Evolutionary conservation across 306 rosid genomes (phyloP).

Genomic region (Alnus glutinosa): DNA sequence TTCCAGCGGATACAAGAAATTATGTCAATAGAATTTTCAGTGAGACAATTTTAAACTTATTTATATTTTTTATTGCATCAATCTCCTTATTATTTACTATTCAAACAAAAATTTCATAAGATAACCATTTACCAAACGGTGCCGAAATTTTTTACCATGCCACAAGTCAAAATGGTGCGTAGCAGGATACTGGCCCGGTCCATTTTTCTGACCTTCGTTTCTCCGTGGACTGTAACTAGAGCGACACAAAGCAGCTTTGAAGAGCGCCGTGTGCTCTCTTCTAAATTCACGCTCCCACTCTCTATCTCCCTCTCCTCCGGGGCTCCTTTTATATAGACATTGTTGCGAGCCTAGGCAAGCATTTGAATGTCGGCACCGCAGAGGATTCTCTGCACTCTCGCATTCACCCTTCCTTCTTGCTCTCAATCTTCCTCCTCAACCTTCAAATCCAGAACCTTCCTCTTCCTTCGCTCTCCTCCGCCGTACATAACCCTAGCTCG

Average conservation of each 20-base stretch:
- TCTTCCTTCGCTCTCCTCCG: constrained; percentile 40
- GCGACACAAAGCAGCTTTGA: not conserved
- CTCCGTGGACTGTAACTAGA: too few relatives aligned
- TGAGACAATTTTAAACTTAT: too few relatives aligned
- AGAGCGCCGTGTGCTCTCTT: constrained; percentile 21
- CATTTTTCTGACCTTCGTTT: too few relatives aligned
- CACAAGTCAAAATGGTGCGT: too few relatives aligned
- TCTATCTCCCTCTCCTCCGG: not conserved
- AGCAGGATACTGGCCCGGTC: too few relatives aligned
- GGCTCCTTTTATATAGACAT: not conserved
- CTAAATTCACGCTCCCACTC: constrained; percentile 5
- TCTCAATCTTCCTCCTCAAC: constrained; percentile 23
- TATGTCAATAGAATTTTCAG: too few relatives aligned
- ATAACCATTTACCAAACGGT: too few relatives aligned
- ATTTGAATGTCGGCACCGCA: constrained; percentile 66
- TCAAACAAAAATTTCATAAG: too few relatives aligned
- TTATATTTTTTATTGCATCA: too few relatives aligned
- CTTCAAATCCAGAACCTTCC: constrained; percentile 41
- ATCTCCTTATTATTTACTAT: too few relatives aligned
- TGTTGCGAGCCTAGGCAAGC: not conserved
- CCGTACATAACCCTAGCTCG: constrained; percentile 35
- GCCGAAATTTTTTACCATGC: too few relatives aligned
- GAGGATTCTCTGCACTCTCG: constrained; percentile 43
- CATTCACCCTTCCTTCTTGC: constrained; percentile 18
- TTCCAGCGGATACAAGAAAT: too few relatives aligned